Evolutionary conservation across 2,329 filamentous ascomycete genomes (phyloP), one percentile per base, ranked within the genome.

Genomic region (Phialophora chinensis): DNA sequence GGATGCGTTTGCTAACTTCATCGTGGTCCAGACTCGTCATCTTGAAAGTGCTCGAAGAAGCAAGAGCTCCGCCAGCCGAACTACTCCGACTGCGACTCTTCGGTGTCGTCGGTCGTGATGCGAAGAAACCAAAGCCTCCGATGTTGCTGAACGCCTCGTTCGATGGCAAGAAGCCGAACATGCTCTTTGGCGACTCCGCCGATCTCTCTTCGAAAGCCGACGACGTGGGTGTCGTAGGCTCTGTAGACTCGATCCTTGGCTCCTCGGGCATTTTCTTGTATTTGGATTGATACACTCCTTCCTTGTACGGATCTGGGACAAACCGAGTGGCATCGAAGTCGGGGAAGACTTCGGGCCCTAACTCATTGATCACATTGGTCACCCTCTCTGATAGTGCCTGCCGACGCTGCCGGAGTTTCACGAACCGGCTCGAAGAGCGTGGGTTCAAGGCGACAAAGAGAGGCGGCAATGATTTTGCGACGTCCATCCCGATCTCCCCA

Each of bases 401-500:
- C 61, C 95, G 88, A 68, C 87, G 85, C 71, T 86, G 81, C 65
- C 92, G 88, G 59, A 99, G 86, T 73, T 90, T 90, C 69, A 91
- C 87, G 57, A 99, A 87, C 65, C 90, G 92, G 80, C 93, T 96
- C 77, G 88, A 90, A 1, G 91, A 94, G 4, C 88, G 88, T 1
- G 95, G 95, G 73, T 91, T 90, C 74, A 98, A 85, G 71, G 91
- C 95, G 38, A 97, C 84, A 54, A 96, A 83, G 10, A 99, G 86
- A 5, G 95, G 95, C 10, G 92, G 88, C 17, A 99, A 85, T 0
- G 94, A 98, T 80, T 98, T 99, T 81, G 95, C 83, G 63, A 99
- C 97, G 76, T 99, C 95, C 93, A 99, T 97, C 60, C 94, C 95
- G n/a, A 96, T 90, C 80, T 99, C 95, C 55, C 95, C 95, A 72